Evolutionary conservation across 1,284 basidiomycete species (phyloP).

Genomic region (Tremellales sp.): DNA sequence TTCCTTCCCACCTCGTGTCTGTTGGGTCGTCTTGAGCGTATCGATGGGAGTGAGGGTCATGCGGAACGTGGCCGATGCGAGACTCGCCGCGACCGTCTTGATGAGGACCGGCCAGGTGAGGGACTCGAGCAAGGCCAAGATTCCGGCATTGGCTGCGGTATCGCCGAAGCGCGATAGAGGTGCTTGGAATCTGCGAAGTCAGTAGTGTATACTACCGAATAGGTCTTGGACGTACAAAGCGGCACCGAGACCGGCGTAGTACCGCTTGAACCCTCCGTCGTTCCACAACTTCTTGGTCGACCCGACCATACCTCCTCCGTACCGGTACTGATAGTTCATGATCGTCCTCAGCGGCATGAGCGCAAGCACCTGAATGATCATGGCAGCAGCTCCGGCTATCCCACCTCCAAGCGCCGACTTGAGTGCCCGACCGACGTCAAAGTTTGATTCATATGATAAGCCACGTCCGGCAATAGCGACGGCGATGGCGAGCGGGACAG

Average conservation of each 20-base stretch:
- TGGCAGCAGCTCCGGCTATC: slow-evolving; percentile 74
- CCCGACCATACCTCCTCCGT: slow-evolving; percentile 66
- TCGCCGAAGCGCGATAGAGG: slow-evolving; percentile 68
- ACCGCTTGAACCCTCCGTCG: slow-evolving; percentile 73
- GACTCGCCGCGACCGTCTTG: slow-evolving; percentile 42
- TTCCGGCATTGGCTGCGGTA: slow-evolving; percentile 58
- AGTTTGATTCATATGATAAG: slow-evolving; percentile 53
- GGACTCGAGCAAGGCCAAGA: slow-evolving; percentile 39
- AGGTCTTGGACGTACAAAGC: slow-evolving; percentile 62
- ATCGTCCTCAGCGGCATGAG: slow-evolving; percentile 72
- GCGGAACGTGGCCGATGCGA: slow-evolving; percentile 62
- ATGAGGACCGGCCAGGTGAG: slow-evolving; percentile 39
- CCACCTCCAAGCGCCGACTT: slow-evolving; percentile 78
- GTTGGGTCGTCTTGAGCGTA: slow-evolving; percentile 85
- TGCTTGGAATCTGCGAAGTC: slow-evolving; percentile 36
- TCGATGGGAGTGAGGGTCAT: slow-evolving; percentile 84
- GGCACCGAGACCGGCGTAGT: slow-evolving; percentile 74
- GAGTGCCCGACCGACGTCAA: slow-evolving; percentile 69
- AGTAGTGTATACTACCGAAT: background rate
- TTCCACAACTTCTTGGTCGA: slow-evolving; percentile 64
- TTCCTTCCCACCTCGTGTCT: slow-evolving; percentile 67
- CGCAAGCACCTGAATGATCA: slow-evolving; percentile 80
- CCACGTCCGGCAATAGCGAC: slow-evolving; percentile 36
- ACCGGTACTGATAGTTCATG: slow-evolving; percentile 78
- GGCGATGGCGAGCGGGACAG: slow-evolving; percentile 32